These are phyloP conservation scores for Acmispon strigosus DNA, from an alignment of 306 rosid genomes.

Conservation along the genomic window DNA sequence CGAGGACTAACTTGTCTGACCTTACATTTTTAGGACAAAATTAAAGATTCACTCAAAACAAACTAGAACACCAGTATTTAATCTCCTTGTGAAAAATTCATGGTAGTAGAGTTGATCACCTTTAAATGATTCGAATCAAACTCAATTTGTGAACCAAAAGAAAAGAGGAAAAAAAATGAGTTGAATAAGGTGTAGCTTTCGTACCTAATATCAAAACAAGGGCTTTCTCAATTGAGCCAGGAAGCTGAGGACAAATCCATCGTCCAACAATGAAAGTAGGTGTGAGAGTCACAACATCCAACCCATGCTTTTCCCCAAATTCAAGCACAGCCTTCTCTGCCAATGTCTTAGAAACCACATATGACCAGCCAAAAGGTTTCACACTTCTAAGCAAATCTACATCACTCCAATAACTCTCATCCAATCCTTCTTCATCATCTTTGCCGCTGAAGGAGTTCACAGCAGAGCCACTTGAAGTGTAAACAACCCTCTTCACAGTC, in stretches of 20 bases:
- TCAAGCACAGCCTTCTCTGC: slow-evolving; percentile 55
- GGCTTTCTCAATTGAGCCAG: slow-evolving; percentile 28
- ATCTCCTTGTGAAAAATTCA: too few species aligned
- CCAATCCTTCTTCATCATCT: slow-evolving; percentile 16
- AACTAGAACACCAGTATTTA: too few species aligned
- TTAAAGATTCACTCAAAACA: too few species aligned
- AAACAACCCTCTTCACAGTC: slow-evolving; percentile 51
- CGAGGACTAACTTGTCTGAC: too few species aligned
- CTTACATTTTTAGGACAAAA: too few species aligned
- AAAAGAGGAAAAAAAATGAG: too few species aligned
- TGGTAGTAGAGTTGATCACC: too few species aligned
- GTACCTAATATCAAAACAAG: slow-evolving; percentile 42
- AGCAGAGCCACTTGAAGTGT: slow-evolving; percentile 47
- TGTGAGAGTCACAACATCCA: slow-evolving; percentile 48
- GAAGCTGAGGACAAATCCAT: slow-evolving; percentile 46
- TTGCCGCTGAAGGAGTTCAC: background rate
- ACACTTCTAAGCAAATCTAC: slow-evolving; percentile 7
- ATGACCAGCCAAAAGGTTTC: slow-evolving; percentile 23
- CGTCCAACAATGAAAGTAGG: slow-evolving; percentile 51
- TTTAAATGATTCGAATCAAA: too few species aligned
- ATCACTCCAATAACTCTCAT: slow-evolving; percentile 64
- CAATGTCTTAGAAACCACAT: slow-evolving; percentile 46
- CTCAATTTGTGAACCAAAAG: too few species aligned
- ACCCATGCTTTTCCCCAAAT: slow-evolving; percentile 42
- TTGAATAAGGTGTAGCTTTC: background rate